Base-by-base conservation (phyloP, 164 flowering plant species). In the Chimonanthus salicifolius region DNA sequence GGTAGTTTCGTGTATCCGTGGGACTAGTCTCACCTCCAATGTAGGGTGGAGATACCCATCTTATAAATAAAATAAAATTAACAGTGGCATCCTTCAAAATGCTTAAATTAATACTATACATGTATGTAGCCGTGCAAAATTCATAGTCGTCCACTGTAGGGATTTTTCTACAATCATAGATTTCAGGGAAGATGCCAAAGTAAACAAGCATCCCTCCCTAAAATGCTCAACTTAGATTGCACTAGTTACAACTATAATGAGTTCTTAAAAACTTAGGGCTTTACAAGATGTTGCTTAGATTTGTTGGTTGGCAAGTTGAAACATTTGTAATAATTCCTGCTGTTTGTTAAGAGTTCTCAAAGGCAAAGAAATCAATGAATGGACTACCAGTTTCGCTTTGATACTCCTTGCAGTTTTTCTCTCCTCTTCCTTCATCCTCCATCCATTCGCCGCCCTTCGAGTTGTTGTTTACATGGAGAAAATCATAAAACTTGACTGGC, bases 281-380 rank as follows among this genome's bases (percentile, higher is more conserved):
- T 54, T 54, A 54, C n/a, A 54, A 13, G 16, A 11, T 13, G 60
- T 16, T 33, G 49, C 58, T 49, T 8, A 66, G 4, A 45, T n/a
- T 67, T 54, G 67, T 54, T 54, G 16, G 16, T 54, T n/a, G 16
- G 60, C 60, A 54, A 11, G 60, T 10, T 54, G 11, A 66, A 51
- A 43, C 16, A 45, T 46, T 46, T 5, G 10, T 8, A 51, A 47
- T 54, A 67, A 44, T 51, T 13, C 21, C 49, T 64, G 69, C 64
- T 50, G 21, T 49, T 58, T 75, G 44, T 58, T 44, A 68, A 68
- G 74, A 47, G 68, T 73, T 80, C 76, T 85, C 87, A 16, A 76
- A 79, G 51, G 84, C 85, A 9, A 87, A 82, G 79, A 88, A 90
- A 76, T 90, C 90, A 60, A 90, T 85, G 76, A 85, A 88, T n/a